Evolutionary conservation across 371 early-diverging fungal species (phyloP), one percentile per base, ranked within the genome.

Genomic region (Coemansia linderi): DNA sequence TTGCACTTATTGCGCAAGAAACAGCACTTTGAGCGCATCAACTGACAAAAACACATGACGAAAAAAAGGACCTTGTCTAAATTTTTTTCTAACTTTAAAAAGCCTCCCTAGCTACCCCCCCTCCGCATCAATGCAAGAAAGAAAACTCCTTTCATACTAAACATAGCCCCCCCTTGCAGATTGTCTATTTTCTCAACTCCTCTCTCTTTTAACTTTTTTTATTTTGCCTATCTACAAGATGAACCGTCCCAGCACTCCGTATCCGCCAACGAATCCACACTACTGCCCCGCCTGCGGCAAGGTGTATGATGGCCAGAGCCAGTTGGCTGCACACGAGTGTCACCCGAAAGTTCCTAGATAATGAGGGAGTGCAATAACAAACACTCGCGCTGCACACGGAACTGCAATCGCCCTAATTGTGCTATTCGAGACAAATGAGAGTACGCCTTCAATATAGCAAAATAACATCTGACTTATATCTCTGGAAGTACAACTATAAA

Each of bases 241-340:
- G 50, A 50, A 50, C 24, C 50, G 50, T 12, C 50, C 50, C 12
- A 24, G 50, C 8, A 50, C 50, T 50, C 50, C 50, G 4, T 50
- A 50, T 50, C 50, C 50, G 13, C 50, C 50, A 27, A 29, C 9
- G 50, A 13, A 13, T 3, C 50, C 50, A 4, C 24, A 24, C 50
- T 50, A 27, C 27, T 50, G 50, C 12, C 27, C 50, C 1, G 50
- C 27, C 15, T 50, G 50, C 5, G 50, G 50, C 50, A 50, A 27
- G 27, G 15, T 27, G n/a, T 50, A 13, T 27, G 27, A 24, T 24
- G 24, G 13, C 27, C 13, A 50, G 4, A 24, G 50, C 24, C 50
- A 50, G 15, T n/a, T n/a, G 9, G 50, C 50, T 24, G 50, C 27
- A 27, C 50, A 50, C 27, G 27, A 27, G 4, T 50, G 50, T 27